Conservation (phyloP, 768 basidiomycete genomes). For the Pholiota conissans region DNA sequence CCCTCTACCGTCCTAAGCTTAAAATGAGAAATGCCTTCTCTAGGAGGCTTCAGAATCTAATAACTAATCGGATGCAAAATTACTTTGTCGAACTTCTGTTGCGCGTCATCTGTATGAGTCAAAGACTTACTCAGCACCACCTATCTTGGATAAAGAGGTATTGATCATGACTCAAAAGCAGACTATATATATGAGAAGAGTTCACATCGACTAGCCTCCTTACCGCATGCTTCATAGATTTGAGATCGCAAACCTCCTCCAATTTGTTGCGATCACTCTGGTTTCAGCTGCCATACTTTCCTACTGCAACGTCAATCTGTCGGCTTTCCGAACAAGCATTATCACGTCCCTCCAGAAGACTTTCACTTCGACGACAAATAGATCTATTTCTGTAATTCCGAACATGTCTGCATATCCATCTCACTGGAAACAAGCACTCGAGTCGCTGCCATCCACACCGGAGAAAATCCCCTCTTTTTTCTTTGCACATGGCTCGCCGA, state of each 20-base stretch:
- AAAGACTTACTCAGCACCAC: neutral
- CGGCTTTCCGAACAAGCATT: constrained; percentile 6
- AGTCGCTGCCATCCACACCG: constrained; percentile 54
- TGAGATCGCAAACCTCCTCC: neutral
- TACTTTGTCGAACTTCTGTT: neutral
- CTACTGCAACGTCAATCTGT: constrained; percentile 14
- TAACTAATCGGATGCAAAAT: neutral
- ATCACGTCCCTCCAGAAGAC: constrained; percentile 8
- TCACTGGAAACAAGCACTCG: constrained; percentile 54
- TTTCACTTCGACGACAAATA: constrained; percentile 1
- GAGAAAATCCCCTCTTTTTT: constrained; percentile 74
- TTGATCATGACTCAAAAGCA: neutral
- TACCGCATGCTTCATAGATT: constrained; percentile 10
- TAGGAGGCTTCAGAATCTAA: too few relatives aligned
- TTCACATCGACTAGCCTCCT: neutral
- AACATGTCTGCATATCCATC: constrained; percentile 17
- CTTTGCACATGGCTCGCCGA: constrained; percentile 70
- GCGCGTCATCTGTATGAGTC: neutral
- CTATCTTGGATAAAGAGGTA: neutral
- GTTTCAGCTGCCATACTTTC: constrained; percentile 15
- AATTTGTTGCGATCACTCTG: constrained; percentile 13
- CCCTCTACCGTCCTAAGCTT: too few relatives aligned
- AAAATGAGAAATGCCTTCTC: too few relatives aligned
- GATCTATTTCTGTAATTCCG: neutral
- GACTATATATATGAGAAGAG: neutral